Conservation (phyloP, 2,329 filamentous ascomycete genomes). For the Cryphonectria radicalis region DNA sequence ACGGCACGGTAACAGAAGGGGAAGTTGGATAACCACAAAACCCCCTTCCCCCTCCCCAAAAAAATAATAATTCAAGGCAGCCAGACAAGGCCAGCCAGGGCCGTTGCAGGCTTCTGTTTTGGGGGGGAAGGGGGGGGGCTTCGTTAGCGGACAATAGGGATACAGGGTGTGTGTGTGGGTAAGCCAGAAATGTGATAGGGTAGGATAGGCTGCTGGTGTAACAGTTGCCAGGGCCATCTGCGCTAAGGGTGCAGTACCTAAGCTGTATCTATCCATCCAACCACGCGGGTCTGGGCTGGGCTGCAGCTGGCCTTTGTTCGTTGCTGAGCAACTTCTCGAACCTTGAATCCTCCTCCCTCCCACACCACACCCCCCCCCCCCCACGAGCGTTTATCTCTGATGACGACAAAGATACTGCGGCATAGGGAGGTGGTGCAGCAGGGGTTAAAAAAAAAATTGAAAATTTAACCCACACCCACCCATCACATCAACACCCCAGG, state of each 20-base stretch:
- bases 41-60: too few relatives aligned
- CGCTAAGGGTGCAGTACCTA: neutral
- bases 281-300: neutral
- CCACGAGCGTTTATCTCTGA: neutral
- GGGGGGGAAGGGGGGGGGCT: neutral
- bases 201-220: slow-evolving; percentile 3
- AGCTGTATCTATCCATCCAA: neutral
- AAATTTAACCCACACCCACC: neutral
- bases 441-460: neutral
- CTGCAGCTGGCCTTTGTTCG: neutral
- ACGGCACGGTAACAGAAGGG: neutral
- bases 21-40: neutral
- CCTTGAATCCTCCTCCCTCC: neutral
- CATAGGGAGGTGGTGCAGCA: neutral
- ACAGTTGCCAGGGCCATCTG: neutral
- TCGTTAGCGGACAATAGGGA: neutral
- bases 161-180: neutral
- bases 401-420: neutral
- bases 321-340: slow-evolving; percentile 9
- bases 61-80: neutral
- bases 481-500: neutral
- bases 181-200: neutral
- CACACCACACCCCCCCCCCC: neutral
- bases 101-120: neutral
- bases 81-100: neutral